Conservation (phyloP, 2,329 filamentous ascomycete species). For the Venturia carpophila region DNA sequence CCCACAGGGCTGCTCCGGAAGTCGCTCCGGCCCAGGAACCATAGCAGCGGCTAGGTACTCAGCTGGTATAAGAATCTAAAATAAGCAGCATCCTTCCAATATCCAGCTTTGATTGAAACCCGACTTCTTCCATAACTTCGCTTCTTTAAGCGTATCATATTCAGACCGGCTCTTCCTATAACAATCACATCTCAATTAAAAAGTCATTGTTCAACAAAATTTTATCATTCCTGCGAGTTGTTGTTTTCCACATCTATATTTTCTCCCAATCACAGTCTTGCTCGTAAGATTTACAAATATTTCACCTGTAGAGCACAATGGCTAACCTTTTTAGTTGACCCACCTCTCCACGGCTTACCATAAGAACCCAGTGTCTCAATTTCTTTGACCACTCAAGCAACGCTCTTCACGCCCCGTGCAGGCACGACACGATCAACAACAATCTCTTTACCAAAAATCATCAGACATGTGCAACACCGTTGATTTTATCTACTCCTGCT, state of each 20-base stretch:
- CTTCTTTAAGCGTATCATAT: not conserved
- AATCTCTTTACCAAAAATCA: too few species aligned
- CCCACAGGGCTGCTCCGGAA: not conserved
- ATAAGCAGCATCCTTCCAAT: not conserved
- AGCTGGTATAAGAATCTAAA: not conserved
- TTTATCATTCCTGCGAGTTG: not conserved
- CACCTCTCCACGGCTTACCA: not conserved
- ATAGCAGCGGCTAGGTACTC: not conserved
- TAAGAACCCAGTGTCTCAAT: not conserved
- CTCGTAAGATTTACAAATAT: not conserved
- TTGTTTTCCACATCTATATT: not conserved
- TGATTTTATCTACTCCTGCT: constrained; percentile 14
- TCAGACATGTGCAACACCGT: constrained; percentile 1
- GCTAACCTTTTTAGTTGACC: not conserved
- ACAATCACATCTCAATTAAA: not conserved
- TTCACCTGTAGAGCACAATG: not conserved
- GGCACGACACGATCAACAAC: not conserved
- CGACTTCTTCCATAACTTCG: not conserved
- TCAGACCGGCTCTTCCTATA: not conserved
- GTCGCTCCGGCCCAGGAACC: not conserved
- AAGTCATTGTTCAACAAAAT: not conserved
- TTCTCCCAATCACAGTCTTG: not conserved
- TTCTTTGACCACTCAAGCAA: not conserved
- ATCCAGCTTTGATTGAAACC: not conserved
- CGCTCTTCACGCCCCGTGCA: not conserved